Conservation (phyloP, 345 rosid species). For the Fremontodendron californicum region DNA sequence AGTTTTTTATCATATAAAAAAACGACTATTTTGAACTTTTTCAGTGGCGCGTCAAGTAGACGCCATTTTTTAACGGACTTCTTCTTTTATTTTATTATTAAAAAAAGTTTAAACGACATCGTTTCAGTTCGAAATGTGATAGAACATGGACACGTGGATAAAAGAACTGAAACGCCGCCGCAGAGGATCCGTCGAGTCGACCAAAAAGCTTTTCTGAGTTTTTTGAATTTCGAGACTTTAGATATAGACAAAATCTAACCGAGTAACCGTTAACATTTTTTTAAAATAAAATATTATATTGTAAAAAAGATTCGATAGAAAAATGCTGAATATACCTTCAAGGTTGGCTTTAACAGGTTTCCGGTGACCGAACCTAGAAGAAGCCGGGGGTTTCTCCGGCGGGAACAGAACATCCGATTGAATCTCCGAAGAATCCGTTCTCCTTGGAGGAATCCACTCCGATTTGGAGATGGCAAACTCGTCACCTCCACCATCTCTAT, state of each 20-base stretch:
- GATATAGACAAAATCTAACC: background rate
- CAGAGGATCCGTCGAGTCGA: background rate
- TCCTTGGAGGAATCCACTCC: conserved; percentile 1
- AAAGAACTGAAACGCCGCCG: background rate
- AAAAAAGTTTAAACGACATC: no score
- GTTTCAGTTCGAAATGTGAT: background rate
- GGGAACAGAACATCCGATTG: background rate
- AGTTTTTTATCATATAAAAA: background rate
- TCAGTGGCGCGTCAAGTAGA: background rate
- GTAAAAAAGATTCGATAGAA: background rate
- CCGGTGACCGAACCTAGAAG: conserved; percentile 47
- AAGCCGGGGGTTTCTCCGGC: conserved; percentile 25
- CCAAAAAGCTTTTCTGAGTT: background rate
- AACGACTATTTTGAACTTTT: background rate
- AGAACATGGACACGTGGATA: background rate
- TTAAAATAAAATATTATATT: background rate
- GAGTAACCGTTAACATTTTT: background rate
- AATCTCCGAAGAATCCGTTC: conserved; percentile 6
- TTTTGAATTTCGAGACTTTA: background rate
- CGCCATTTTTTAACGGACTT: background rate
- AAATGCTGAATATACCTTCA: conserved; percentile 3
- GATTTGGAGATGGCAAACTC: background rate
- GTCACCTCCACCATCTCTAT: background rate
- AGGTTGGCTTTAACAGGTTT: conserved; percentile 27
- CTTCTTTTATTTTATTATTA: no score